These are phyloP conservation scores for Tulasnella sp. DNA, from an alignment of 768 basidiomycete species.

Conservation along the genomic window DNA sequence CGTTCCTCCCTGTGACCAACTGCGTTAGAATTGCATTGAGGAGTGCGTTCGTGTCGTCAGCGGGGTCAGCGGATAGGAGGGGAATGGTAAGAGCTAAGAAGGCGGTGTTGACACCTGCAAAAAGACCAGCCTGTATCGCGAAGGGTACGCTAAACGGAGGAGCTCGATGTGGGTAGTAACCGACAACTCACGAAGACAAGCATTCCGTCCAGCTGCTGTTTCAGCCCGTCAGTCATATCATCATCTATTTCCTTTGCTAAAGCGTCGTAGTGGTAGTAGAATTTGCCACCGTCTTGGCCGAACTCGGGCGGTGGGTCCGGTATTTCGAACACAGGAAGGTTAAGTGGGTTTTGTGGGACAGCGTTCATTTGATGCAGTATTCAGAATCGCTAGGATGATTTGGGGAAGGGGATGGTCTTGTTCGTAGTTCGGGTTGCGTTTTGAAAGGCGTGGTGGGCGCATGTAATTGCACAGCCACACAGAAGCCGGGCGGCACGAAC, in stretches of 20 bases:
- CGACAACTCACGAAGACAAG: not conserved
- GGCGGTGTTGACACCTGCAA: not conserved
- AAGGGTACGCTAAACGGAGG: not conserved
- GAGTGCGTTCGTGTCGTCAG: not conserved
- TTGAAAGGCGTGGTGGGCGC: not conserved
- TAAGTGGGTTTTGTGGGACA: not conserved
- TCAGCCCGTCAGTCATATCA: not conserved
- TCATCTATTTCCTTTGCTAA: not conserved
- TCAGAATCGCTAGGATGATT: not conserved
- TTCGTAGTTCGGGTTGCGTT: not conserved
- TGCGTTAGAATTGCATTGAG: not conserved
- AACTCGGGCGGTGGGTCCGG: not conserved
- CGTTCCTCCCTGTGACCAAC: not conserved
- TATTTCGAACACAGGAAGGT: not conserved
- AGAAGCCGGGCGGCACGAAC: too few relatives aligned
- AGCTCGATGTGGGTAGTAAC: not conserved
- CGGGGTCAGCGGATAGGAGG: not conserved
- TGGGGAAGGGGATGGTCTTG: not conserved
- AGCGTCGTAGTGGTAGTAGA: not conserved
- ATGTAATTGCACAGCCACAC: too few relatives aligned
- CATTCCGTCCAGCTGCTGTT: slow-evolving; percentile 3
- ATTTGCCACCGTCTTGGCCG: not conserved
- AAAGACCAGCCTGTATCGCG: not conserved
- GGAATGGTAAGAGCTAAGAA: not conserved
- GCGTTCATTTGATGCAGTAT: not conserved